Conservation (phyloP, 1,284 basidiomycete species). For the Cryptococcus sp. region DNA sequence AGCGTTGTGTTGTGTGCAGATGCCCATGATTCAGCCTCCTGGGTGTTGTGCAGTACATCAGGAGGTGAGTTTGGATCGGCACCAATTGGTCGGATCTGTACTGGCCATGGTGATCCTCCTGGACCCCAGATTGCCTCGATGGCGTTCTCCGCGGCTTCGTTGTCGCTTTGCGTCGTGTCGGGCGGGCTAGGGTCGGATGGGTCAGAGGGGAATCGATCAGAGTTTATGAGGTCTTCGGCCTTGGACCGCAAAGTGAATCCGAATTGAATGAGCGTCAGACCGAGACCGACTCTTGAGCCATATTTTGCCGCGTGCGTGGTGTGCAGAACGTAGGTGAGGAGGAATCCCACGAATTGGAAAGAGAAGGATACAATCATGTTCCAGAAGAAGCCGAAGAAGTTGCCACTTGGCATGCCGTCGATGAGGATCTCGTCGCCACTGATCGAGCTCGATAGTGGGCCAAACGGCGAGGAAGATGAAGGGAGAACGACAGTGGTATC, state of each 20-base stretch:
- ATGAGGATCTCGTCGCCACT: slow-evolving; percentile 59
- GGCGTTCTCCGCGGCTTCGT: slow-evolving; percentile 42
- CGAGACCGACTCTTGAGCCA: slow-evolving; percentile 90
- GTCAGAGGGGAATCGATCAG: slow-evolving; percentile 42
- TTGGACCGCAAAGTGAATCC: slow-evolving; percentile 75
- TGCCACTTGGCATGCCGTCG: slow-evolving; percentile 61
- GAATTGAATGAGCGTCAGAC: slow-evolving; percentile 89
- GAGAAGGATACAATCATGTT: slow-evolving; percentile 81
- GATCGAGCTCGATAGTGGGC: slow-evolving; percentile 52
- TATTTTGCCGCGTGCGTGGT: slow-evolving; percentile 94
- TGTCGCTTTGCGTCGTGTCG: slow-evolving; percentile 26
- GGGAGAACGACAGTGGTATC: slow-evolving; percentile 87
- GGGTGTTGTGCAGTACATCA: slow-evolving; percentile 47
- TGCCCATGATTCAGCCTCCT: slow-evolving; percentile 52
- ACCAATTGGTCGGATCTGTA: slow-evolving; percentile 22
- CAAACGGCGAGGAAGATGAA: slow-evolving; percentile 53
- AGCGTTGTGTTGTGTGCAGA: slow-evolving; percentile 45
- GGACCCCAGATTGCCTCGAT: slow-evolving; percentile 45
- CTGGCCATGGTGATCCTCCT: slow-evolving; percentile 33
- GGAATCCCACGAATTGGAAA: slow-evolving; percentile 96
- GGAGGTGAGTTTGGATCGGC: slow-evolving; percentile 21
- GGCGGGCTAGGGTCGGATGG: slow-evolving; percentile 34
- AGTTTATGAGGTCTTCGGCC: slow-evolving; percentile 49
- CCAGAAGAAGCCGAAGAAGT: slow-evolving; percentile 55
- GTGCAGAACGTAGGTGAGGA: slow-evolving; percentile 88